These are phyloP conservation scores for Aureoboletus auriporus DNA, from an alignment of 768 basidiomycete species.

Conservation along the genomic window DNA sequence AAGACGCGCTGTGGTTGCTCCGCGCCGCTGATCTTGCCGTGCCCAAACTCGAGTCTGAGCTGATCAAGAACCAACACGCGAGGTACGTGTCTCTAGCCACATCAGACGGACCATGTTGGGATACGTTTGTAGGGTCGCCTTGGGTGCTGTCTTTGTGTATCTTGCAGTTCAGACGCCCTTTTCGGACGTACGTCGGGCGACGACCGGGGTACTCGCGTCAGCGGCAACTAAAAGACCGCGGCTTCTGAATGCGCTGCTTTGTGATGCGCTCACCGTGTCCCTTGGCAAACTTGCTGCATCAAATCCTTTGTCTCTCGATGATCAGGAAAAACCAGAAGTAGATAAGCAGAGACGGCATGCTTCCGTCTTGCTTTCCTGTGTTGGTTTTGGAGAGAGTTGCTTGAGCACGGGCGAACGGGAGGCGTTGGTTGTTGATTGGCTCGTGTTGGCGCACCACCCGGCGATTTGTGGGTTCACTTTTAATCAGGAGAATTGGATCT, in stretches of 20 bases:
- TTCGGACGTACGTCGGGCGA: conserved; percentile 49
- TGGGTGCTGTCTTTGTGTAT: conserved; percentile 67
- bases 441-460: conserved; percentile 75
- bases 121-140: conserved; percentile 42
- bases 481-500: background rate
- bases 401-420: conserved; percentile 40
- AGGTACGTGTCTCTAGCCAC: conserved; percentile 35
- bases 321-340: conserved; percentile 37
- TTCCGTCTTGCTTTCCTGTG: conserved; percentile 48
- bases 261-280: conserved; percentile 53
- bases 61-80: conserved; percentile 50
- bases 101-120: no score
- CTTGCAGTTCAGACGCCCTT: conserved; percentile 58
- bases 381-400: conserved; percentile 41
- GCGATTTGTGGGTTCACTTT: conserved; percentile 43
- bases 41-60: conserved; percentile 43
- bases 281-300: conserved; percentile 36
- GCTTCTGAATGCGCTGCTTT: conserved; percentile 48
- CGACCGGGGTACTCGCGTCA: conserved; percentile 39
- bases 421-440: conserved; percentile 44
- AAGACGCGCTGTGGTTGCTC: conserved; percentile 76
- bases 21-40: conserved; percentile 55
- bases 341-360: conserved; percentile 53
- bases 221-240: conserved; percentile 40
- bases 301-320: conserved; percentile 19